Evolutionary conservation across 2,329 filamentous ascomycete species (phyloP), one percentile per base, ranked within the genome.

Genomic region (Cryphonectria carpinicola): DNA sequence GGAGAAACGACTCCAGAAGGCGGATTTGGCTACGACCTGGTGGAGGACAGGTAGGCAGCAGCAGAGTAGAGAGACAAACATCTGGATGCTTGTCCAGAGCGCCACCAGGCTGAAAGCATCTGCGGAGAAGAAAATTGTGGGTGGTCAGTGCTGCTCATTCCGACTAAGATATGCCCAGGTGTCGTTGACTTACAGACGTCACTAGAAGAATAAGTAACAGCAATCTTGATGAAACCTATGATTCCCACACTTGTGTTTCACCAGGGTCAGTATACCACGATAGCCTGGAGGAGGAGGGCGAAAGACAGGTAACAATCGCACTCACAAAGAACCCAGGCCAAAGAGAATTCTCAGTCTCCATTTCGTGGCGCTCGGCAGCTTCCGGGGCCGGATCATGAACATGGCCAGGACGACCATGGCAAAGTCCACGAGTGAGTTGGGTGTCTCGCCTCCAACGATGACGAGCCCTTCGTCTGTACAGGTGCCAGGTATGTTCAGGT

Each of bases 371-470:
- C 11, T 10, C 1, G 32, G 32, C 32, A 63, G 17, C 22, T 63
- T 35, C 13, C 32, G 60, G 17, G 60, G 60, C 1, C 54, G 65
- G 25, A 67, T 41, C 65, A 67, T 67, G 54, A 60, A 7, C 54
- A 67, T 61, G 1, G 25, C 54, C 13, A 67, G 54, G 4, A 14
- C 37, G 5, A 61, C 65, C 65, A 67, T 60, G 13, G 37, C 65
- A 19, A 67, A 67, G 22, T 67, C 65, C 4, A 67, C 8, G 2
- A 61, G 10, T 13, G 54, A 60, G 8, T 67, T 67, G 4, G 54
- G 35, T 6, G 22, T 3, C 14, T 60, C 65, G 11, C 22, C 37
- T 4, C 54, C 54, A 2, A 58, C 22, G 1, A 67, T 25, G 0
- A 67, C 35, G 0, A 17, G 5, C 8, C 52, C 65, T 2, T 41